Conservation (phyloP, 2,329 filamentous ascomycete species). For the Fusarium hainanense region DNA sequence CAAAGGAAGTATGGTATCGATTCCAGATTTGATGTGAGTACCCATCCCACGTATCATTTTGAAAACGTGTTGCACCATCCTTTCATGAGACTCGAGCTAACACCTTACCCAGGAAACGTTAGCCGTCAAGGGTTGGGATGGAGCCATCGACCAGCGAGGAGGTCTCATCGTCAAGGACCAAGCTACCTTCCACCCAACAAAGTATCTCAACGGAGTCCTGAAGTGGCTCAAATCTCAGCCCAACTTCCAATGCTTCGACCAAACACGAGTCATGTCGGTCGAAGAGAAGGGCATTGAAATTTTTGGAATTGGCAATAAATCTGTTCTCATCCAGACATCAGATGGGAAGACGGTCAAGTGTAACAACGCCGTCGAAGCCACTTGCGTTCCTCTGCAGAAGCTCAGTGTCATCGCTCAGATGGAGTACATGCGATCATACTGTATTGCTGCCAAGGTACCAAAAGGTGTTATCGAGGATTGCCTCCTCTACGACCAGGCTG, state of each 20-base stretch:
- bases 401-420: constrained; percentile 63
- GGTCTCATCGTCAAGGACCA: constrained; percentile 60
- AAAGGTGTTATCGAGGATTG: constrained; percentile 64
- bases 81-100: background rate
- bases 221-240: constrained; percentile 62
- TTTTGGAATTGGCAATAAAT: constrained; percentile 48
- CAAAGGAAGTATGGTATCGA: constrained; percentile 30
- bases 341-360: constrained; percentile 60
- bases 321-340: constrained; percentile 59
- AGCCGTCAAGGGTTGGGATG: constrained; percentile 63
- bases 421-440: constrained; percentile 66
- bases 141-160: constrained; percentile 61
- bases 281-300: constrained; percentile 57
- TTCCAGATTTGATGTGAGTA: constrained; percentile 23
- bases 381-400: constrained; percentile 66
- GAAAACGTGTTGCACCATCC: fast-evolving
- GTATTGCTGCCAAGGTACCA: constrained; percentile 65
- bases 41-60: background rate
- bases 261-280: constrained; percentile 60
- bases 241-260: constrained; percentile 64
- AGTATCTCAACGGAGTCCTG: constrained; percentile 64
- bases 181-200: constrained; percentile 67
- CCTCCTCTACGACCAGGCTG: constrained; percentile 65
- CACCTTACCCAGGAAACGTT: constrained; percentile 48
- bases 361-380: constrained; percentile 63